Base-by-base conservation (phyloP, 2,329 filamentous ascomycete genomes). In the Aspergillus pseudotamarii region DNA sequence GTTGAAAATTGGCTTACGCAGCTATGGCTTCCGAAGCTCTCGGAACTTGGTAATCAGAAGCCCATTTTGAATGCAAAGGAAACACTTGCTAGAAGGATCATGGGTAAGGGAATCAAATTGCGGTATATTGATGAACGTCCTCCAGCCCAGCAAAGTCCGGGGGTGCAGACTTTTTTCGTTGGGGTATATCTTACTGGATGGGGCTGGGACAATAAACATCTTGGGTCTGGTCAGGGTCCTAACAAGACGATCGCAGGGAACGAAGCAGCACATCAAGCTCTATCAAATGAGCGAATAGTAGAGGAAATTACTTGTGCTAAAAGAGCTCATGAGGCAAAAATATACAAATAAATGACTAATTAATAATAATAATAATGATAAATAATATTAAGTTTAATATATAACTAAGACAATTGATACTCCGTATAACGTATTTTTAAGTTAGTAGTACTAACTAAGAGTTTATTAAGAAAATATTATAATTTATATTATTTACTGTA, bases 1-100 rank as follows among this genome's bases (percentile, higher is more conserved):
- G 89, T 86, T 2, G 84, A 89, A 58, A 75, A 83, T 16, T 98
- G 93, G 93, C 79, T 97, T 53, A 89, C 87, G 57, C 79, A 84
- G 9, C 80, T 97, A 0, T 97, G 93, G 93, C 85, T 85, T 4
- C 86, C 83, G 54, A 87, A 86, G 5, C 78, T 96, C 43, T 69
- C 75, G 81, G 67, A 72, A 59, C 60, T 76, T 64, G 58, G 68
- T 48, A 64, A 68, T 34, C 67, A 72, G 26, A 67, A 68, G 48
- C 65, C 69, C 14, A 69, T 73, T n/a, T 63, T 80, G 23, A 77
- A 79, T 58, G 75, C 84, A 0, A 91, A 91, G 73, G 83, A 85
- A 10, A 70, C 78, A 34, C 76, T 91, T 6, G 78, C 80, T 11
- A 81, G 80, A 54, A 72, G 78, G 32, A 82, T 93, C 10, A 82